Evolutionary conservation across 2,329 filamentous ascomycete genomes (phyloP), one percentile per base, ranked within the genome.

Genomic region (Ophiocordyceps camponoti-saundersi): DNA sequence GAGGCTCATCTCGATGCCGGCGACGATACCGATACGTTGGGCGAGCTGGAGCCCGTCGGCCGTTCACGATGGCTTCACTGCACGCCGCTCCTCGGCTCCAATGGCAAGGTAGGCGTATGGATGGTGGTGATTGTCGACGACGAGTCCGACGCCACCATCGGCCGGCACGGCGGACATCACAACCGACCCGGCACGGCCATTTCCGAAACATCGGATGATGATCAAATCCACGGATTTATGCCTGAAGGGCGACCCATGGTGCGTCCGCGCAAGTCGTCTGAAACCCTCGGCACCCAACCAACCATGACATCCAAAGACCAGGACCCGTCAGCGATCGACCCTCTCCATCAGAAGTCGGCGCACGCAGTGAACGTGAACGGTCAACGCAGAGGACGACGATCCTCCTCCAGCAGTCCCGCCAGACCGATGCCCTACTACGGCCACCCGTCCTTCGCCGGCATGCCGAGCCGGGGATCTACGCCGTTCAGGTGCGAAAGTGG

Each of bases 61-160:
- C 71, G 80, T 18, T 70, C 73, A 45, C 71, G 82, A 44, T 87
- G 82, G 82, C 80, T 87, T 46, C 83, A 88, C 59, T 84, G 80
- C 59, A 87, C 82, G 20, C 82, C 83, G 3, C 64, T 88, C 2
- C 61, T 82, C 3, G 82, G 80, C 3, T 69, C 71, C 47, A 79
- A 78, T 50, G 77, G 79, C 4, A 67, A 73, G 8, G 75, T 88
- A 1, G 83, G 83, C 18, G 81, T 86, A 2, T 88, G 82, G 83
- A 84, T 87, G 79, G 69, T 87, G 15, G 72, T 86, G 0, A 71
- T 88, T 15, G 75, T 85, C 8, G 80, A 86, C 52, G 78, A 79
- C 46, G 78, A 82, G 36, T 39, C 36, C 7, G 36, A 39, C 18
- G 8, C 6, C 16, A 39, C 32, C 16, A 16, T 21, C 26, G 44